A percentile compares a stretch with the other conserved stretches of the same genome.
Conservation (phyloP, 2,329 filamentous ascomycete species). For the Fonsecaea multimorphosa region DNA sequence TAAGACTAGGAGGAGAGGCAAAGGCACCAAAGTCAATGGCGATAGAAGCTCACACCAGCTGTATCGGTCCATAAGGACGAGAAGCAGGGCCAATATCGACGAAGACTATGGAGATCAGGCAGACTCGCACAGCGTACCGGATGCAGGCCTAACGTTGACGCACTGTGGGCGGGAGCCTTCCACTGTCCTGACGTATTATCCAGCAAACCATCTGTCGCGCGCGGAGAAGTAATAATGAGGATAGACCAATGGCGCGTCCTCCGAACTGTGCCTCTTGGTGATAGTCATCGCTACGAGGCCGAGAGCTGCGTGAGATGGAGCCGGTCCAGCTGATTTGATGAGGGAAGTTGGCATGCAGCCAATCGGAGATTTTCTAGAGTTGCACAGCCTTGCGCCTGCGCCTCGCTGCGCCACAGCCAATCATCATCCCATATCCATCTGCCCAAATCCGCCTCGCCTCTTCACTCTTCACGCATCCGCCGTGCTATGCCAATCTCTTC, state of each 20-base stretch:
- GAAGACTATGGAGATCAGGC: constrained; percentile 5
- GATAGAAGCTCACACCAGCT: not conserved
- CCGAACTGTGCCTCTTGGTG: constrained; percentile 8
- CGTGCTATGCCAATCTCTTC: not conserved
- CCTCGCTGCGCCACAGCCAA: constrained; percentile 19
- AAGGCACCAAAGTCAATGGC: not conserved
- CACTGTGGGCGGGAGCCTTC: not conserved
- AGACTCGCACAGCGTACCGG: not conserved
- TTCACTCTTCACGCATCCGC: not conserved
- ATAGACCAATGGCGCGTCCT: not conserved
- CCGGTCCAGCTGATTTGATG: not conserved
- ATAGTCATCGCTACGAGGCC: not conserved
- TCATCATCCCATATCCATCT: not conserved
- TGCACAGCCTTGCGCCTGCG: constrained; percentile 23
- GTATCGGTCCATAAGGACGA: not conserved
- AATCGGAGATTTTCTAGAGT: not conserved
- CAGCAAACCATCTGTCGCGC: not conserved
- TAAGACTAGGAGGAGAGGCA: not conserved
- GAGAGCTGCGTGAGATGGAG: not conserved
- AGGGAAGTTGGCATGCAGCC: not conserved
- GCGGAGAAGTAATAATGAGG: not conserved
- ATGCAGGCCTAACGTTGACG: not conserved
- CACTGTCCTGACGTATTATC: constrained; percentile 5
- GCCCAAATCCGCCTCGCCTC: constrained; percentile 18
- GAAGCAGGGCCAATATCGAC: not conserved